Conservation (phyloP, 2,329 filamentous ascomycete genomes). For the Sporothrix brasiliensis region DNA sequence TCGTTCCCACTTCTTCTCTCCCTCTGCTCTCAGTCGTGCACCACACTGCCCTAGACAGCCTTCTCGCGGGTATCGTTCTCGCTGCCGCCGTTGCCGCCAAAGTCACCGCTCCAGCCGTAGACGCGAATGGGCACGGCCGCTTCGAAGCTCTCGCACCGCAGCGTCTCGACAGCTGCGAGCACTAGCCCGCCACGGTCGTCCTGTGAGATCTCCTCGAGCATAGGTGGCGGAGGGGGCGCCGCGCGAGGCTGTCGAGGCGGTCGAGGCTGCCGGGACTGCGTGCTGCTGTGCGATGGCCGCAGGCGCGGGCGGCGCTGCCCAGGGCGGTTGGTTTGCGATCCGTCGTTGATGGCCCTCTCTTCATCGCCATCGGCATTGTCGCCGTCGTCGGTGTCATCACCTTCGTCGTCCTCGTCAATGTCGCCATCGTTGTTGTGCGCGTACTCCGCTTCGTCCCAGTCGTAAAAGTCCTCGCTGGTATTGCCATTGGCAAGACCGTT, state of each 20-base stretch:
- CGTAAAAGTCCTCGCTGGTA: conserved; percentile 37
- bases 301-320: background rate
- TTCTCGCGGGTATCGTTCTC: conserved; percentile 23
- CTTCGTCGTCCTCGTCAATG: conserved; percentile 38
- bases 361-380: conserved; percentile 3
- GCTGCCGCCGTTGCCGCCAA: conserved; percentile 23
- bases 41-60: conserved; percentile 2
- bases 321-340: background rate
- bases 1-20: background rate
- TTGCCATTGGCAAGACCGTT: conserved; percentile 41
- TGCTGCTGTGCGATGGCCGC: background rate
- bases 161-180: conserved; percentile 73
- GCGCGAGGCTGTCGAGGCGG: background rate
- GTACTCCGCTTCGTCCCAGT: conserved; percentile 27
- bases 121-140: conserved; percentile 82
- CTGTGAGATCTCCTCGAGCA: conserved; percentile 77
- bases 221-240: conserved; percentile 41
- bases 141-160: conserved; percentile 88
- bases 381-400: background rate
- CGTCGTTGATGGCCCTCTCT: background rate
- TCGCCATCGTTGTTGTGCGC: conserved; percentile 38
- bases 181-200: conserved; percentile 77
- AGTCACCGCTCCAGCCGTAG: conserved; percentile 63
- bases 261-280: background rate
- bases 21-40: background rate